These are phyloP conservation scores for Russula virescens DNA, from an alignment of 768 basidiomycete genomes.

Conservation along the genomic window DNA sequence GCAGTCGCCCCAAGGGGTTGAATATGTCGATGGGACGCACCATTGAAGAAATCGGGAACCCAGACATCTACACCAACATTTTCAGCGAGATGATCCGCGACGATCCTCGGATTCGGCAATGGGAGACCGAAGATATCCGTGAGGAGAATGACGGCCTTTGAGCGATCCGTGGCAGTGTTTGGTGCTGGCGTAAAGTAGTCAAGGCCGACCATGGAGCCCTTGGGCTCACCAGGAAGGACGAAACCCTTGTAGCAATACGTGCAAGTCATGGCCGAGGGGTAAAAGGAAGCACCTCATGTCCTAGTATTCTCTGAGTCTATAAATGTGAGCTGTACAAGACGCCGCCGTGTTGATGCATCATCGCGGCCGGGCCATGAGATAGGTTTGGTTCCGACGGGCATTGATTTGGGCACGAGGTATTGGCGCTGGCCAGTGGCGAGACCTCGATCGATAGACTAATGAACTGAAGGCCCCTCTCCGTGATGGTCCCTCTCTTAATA, in stretches of 20 bases:
- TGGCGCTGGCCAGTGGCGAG: too few species aligned
- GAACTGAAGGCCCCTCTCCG: too few species aligned
- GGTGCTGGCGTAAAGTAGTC: conserved; percentile 41
- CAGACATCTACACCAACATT: conserved; percentile 53
- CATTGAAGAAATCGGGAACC: conserved; percentile 56
- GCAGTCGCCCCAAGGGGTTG: background rate
- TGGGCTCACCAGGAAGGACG: conserved; percentile 42
- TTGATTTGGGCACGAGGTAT: too few species aligned
- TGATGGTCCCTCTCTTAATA: too few species aligned
- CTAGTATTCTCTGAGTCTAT: background rate
- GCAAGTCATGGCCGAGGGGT: conserved; percentile 22
- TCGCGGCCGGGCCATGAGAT: background rate
- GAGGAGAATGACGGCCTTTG: conserved; percentile 44
- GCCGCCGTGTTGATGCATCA: background rate
- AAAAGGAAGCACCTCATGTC: background rate
- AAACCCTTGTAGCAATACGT: conserved; percentile 38
- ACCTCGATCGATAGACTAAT: too few species aligned
- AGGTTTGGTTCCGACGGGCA: too few species aligned
- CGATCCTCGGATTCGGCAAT: conserved; percentile 47
- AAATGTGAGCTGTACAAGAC: background rate
- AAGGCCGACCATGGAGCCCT: conserved; percentile 37
- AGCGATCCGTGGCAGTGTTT: conserved; percentile 19
- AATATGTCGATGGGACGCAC: conserved; percentile 29
- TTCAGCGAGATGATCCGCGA: conserved; percentile 50
- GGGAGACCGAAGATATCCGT: conserved; percentile 54